Percentiles rank a stretch among this genome's conserved stretches.
Evolutionary conservation across 495 filamentous ascomycete species (phyloP).

Genomic region (Penicillium taxi): DNA sequence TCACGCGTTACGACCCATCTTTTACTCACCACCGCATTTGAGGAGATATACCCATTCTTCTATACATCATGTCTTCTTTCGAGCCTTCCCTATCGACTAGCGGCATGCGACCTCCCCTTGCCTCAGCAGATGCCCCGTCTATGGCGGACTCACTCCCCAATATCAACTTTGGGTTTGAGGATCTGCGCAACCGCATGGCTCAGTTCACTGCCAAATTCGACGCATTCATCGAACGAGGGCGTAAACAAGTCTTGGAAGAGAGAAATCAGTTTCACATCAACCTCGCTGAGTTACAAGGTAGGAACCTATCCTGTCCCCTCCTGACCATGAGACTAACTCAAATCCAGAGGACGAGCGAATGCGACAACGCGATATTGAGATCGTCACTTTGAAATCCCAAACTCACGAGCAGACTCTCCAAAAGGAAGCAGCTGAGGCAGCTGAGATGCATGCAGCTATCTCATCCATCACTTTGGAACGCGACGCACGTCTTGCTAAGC

Average conservation of each 20-base stretch:
- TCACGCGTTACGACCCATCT: no score
- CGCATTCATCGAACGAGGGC: conserved; percentile 82
- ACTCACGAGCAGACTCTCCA: conserved; percentile 71
- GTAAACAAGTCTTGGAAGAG: conserved; percentile 84
- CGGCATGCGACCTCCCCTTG: conserved; percentile 61
- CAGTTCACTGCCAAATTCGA: conserved; percentile 89
- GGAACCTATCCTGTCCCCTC: neutral
- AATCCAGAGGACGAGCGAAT: conserved; percentile 76
- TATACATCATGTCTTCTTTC: conserved; percentile 51
- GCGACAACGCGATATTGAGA: conserved; percentile 80
- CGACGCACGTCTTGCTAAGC: conserved; percentile 62
- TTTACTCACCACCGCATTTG: no score
- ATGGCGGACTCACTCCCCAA: conserved; percentile 78
- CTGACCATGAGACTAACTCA: conserved; percentile 14
- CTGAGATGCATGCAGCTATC: conserved; percentile 80
- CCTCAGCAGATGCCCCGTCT: conserved; percentile 47
- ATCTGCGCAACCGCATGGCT: conserved; percentile 88
- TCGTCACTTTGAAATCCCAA: conserved; percentile 65
- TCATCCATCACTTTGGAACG: conserved; percentile 63
- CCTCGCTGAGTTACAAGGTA: conserved; percentile 83
- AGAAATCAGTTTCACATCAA: conserved; percentile 89
- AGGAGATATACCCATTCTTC: neutral
- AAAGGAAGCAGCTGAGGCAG: conserved; percentile 80
- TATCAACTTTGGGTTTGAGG: conserved; percentile 94
- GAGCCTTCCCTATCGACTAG: conserved; percentile 71